phyloP scores from a whole-genome alignment of 371 early-diverging fungal genomes.

The Globomyces sp. region DNA sequence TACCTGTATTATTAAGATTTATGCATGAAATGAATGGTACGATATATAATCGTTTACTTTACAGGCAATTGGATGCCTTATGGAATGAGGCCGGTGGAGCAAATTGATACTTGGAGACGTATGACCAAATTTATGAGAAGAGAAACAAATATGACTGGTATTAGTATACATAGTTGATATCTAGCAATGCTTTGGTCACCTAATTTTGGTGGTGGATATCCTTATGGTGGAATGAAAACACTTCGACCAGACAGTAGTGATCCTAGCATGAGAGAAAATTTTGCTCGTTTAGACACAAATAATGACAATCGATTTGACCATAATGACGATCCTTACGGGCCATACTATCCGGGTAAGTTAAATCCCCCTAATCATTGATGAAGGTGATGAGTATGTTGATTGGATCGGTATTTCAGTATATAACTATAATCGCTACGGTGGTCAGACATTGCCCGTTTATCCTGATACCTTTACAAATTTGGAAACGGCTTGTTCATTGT shows the following conservation, averaged over 20 bases:
- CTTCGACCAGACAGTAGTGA: constrained; percentile 1
- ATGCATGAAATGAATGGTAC: constrained; percentile 49
- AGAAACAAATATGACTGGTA: constrained; percentile 28
- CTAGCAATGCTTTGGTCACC: constrained; percentile 34
- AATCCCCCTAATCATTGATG: neutral
- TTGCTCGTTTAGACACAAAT: constrained; percentile 31
- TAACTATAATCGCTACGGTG: constrained; percentile 14
- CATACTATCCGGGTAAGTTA: constrained; percentile 28
- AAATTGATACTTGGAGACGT: constrained; percentile 13
- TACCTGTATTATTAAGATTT: constrained; percentile 39
- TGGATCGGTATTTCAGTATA: constrained; percentile 36
- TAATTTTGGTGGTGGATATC: constrained; percentile 30
- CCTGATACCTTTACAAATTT: neutral
- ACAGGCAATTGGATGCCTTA: constrained; percentile 25
- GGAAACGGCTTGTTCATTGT: neutral
- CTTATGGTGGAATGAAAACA: constrained; percentile 18
- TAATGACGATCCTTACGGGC: constrained; percentile 35
- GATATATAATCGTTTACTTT: neutral
- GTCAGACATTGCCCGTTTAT: constrained; percentile 9
- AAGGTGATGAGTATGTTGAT: constrained; percentile 34
- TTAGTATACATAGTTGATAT: too few relatives aligned
- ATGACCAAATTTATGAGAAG: constrained; percentile 20
- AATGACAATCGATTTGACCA: constrained; percentile 22
- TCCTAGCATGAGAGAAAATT: constrained; percentile 15
- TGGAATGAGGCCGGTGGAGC: constrained; percentile 20